Evolutionary conservation across 2,329 filamentous ascomycete genomes (phyloP), one percentile per base, ranked within the genome.

Genomic region (Sclerotinia glacialis): DNA sequence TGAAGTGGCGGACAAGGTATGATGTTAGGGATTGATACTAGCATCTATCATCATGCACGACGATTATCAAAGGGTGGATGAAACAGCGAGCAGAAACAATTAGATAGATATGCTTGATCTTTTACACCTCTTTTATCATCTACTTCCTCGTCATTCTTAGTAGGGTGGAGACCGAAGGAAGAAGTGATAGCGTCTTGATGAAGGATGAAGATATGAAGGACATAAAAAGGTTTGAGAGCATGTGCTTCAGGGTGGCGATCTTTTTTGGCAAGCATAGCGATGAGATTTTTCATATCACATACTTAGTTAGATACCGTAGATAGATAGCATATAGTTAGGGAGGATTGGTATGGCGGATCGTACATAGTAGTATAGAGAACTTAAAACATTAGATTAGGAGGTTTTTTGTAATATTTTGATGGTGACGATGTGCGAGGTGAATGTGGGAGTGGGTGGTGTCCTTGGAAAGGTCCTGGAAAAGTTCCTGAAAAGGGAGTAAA

Each of bases 71-170:
- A 37, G 56, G 55, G 31, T 23, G 46, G 46, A 34, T 49, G 28
- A n/a, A 26, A 59, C 37, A 23, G 16, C 49, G 52, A 56, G 49
- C 56, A 65, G 34, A 21, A 37, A 47, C 21, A 58, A 40, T 54
- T 64, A 64, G 52, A 65, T 65, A 65, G 63, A 60, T 65, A 60
- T 65, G 60, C 64, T 60, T 65, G 54, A 60, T 52, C 46, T 60
- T 44, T 60, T 49, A 40, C 37, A 53, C 40, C 44, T 60, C 59
- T 52, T 40, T 46, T 62, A 46, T 31, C 7, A n/a, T 14, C 14
- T 21, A 18, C 26, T 23, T 23, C 7, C 23, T 47, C 42, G 16
- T 18, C 28, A 40, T 40, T 40, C 37, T 12, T 40, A 40, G 37
- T 40, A 40, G 37, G 37, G 37, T 40, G 37, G 14, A 40, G 37